Conservation (phyloP, 1,139 yeast species). For the Debaryomyces fabryi region DNA sequence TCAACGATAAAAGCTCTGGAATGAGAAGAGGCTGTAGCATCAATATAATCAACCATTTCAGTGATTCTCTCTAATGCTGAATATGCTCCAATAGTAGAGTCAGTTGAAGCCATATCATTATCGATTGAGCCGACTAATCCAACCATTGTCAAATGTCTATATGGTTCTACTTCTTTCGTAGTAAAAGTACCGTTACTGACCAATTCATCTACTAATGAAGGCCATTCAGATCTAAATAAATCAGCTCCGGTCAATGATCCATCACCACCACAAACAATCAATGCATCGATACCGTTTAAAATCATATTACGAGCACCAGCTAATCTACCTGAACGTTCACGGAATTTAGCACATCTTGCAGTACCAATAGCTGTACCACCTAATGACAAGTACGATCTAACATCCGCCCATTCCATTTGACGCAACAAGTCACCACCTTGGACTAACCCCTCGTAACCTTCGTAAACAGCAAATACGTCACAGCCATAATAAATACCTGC, state of each 20-base stretch:
- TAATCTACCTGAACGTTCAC: conserved; percentile 82
- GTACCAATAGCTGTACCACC: conserved; percentile 98
- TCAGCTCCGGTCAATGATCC: conserved; percentile 98
- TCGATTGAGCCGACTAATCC: conserved; percentile 97
- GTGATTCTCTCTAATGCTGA: conserved; percentile 93
- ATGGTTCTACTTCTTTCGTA: conserved; percentile 55
- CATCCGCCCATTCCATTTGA: conserved; percentile 89
- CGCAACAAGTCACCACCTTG: conserved; percentile 78
- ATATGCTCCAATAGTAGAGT: conserved; percentile 94
- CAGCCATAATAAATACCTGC: conserved; percentile 89
- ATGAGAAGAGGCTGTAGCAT: conserved; percentile 95
- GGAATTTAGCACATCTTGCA: conserved; percentile 85
- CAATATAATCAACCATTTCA: conserved; percentile 91
- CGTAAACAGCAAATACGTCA: conserved; percentile 90
- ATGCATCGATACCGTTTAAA: conserved; percentile 87
- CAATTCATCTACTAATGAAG: conserved; percentile 75
- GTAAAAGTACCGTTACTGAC: conserved; percentile 56
- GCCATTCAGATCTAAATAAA: conserved; percentile 92
- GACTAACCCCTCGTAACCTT: conserved; percentile 94
- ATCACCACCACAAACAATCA: conserved; percentile 98
- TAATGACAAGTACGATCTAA: conserved; percentile 83
- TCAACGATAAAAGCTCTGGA: conserved; percentile 97
- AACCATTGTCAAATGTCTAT: conserved; percentile 80
- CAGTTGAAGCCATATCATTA: conserved; percentile 96
- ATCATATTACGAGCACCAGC: conserved; percentile 83